Conservation (phyloP, 1,284 basidiomycete genomes). For the Porodaedalea pini region DNA sequence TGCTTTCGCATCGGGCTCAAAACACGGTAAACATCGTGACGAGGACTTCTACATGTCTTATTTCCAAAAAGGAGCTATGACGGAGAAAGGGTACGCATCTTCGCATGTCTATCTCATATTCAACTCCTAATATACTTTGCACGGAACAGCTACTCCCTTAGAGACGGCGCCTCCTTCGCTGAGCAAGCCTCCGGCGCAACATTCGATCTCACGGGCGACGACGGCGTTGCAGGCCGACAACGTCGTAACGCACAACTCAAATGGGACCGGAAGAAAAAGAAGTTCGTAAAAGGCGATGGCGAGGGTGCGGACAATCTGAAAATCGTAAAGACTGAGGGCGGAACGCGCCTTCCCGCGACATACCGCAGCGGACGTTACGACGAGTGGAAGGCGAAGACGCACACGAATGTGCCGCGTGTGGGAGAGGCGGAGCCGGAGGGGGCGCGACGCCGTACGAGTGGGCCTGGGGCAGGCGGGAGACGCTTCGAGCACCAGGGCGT, state of each 20-base stretch:
- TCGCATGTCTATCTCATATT: not conserved
- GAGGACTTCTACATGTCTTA: slow-evolving; percentile 90
- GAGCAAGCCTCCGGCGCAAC: slow-evolving; percentile 79
- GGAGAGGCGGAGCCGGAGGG: slow-evolving; percentile 72
- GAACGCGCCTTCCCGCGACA: slow-evolving; percentile 86
- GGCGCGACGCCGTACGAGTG: slow-evolving; percentile 29
- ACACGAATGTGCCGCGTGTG: slow-evolving; percentile 68
- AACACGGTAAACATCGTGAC: slow-evolving; percentile 65
- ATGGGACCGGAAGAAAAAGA: slow-evolving; percentile 98
- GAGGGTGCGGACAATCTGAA: slow-evolving; percentile 92
- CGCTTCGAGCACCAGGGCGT: slow-evolving; percentile 68
- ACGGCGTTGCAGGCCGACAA: slow-evolving; percentile 54
- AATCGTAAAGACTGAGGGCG: slow-evolving; percentile 91
- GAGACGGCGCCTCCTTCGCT: slow-evolving; percentile 80
- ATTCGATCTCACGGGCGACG: slow-evolving; percentile 86
- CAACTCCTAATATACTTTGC: slow-evolving; percentile 8
- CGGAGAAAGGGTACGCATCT: slow-evolving; percentile 81
- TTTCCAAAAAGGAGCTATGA: slow-evolving; percentile 79
- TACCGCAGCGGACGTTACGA: slow-evolving; percentile 94
- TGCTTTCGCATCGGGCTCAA: slow-evolving; percentile 64
- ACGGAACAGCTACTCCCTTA: slow-evolving; percentile 71
- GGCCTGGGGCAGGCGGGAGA: slow-evolving; percentile 40
- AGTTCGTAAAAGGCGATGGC: slow-evolving; percentile 84
- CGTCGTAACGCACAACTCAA: slow-evolving; percentile 62
- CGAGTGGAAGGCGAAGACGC: slow-evolving; percentile 87